Percentiles rank a stretch among this genome's conserved stretches.
These are phyloP conservation scores for Entomortierella lignicola DNA, from an alignment of 192 early-diverging fungal genomes.

Conservation along the genomic window DNA sequence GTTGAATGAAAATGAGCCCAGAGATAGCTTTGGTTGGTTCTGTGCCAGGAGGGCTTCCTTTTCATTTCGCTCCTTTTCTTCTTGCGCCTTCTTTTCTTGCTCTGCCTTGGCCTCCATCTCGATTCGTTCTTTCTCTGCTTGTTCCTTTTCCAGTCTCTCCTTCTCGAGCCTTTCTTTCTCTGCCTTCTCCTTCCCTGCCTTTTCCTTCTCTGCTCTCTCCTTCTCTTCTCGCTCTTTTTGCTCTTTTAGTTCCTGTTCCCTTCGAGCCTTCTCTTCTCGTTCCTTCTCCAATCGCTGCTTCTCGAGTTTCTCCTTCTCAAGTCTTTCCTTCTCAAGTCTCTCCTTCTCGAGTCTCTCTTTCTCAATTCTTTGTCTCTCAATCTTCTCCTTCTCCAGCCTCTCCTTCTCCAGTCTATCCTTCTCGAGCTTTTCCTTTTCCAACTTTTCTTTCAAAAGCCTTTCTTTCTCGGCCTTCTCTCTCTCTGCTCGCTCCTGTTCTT, in stretches of 20 bases:
- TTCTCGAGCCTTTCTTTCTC: slow-evolving; percentile 16
- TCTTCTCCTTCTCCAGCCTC: slow-evolving; percentile 9
- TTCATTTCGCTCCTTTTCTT: slow-evolving; percentile 11
- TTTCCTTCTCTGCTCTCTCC: slow-evolving; percentile 12
- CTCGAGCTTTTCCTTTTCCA: slow-evolving; percentile 12
- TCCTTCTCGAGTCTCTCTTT: slow-evolving; percentile 10
- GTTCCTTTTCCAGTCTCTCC: slow-evolving; percentile 11
- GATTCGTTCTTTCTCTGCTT: background rate
- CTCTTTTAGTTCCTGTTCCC: slow-evolving; percentile 9
- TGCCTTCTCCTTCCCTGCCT: background rate
- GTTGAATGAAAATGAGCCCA: slow-evolving; percentile 51
- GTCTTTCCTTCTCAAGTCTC: slow-evolving; percentile 6
- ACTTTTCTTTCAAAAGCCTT: background rate
- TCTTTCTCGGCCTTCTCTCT: slow-evolving; percentile 12
- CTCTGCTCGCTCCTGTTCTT: slow-evolving; percentile 20
- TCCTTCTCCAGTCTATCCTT: slow-evolving; percentile 18
- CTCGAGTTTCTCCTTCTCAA: background rate
- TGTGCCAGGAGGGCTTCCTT: slow-evolving; percentile 26
- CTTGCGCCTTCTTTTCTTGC: slow-evolving; percentile 6
- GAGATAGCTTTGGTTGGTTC: slow-evolving; percentile 21
- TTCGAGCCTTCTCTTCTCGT: slow-evolving; percentile 2
- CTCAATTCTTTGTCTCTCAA: background rate
- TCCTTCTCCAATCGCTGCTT: slow-evolving; percentile 3
- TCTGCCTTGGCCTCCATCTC: slow-evolving; percentile 9
- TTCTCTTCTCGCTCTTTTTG: slow-evolving; percentile 18